A percentile compares a stretch with the other conserved stretches of the same genome.
phyloP scores from a whole-genome alignment of 2,329 filamentous ascomycete species.

The Pestalotiopsis sp. region DNA sequence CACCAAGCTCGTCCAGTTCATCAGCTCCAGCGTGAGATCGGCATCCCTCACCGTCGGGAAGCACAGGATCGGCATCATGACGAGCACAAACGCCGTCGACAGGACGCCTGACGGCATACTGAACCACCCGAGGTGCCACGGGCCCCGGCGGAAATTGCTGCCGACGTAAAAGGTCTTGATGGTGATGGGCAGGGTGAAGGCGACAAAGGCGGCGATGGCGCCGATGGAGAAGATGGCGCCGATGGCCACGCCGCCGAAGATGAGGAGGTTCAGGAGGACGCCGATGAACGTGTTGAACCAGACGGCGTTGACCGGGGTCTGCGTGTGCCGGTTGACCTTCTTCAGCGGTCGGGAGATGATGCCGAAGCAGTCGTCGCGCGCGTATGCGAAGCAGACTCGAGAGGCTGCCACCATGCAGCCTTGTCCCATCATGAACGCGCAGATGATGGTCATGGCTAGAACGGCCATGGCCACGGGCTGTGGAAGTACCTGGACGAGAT shows the following conservation, averaged over 20 bases:
- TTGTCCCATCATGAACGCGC: conserved; percentile 71
- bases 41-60: conserved; percentile 58
- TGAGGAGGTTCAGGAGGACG: conserved; percentile 59
- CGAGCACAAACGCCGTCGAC: conserved; percentile 58
- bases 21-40: conserved; percentile 48
- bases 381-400: conserved; percentile 72
- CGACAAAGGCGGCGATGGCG: conserved; percentile 66
- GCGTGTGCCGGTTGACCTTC: conserved; percentile 58
- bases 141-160: conserved; percentile 63
- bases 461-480: conserved; percentile 61
- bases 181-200: conserved; percentile 59
- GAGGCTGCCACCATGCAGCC: conserved; percentile 68
- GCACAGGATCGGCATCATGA: conserved; percentile 71
- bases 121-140: conserved; percentile 66
- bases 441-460: conserved; percentile 65
- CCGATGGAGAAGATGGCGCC: conserved; percentile 71
- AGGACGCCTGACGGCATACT: conserved; percentile 56
- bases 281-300: conserved; percentile 65
- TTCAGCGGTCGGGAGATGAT: conserved; percentile 55
- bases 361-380: conserved; percentile 70
- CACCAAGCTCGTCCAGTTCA: conserved; percentile 68
- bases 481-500: conserved; percentile 65
- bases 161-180: conserved; percentile 61
- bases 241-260: conserved; percentile 64
- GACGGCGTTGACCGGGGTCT: conserved; percentile 70